These are phyloP conservation scores for Corylus avellana DNA, from an alignment of 306 rosid species.

Conservation along the genomic window DNA sequence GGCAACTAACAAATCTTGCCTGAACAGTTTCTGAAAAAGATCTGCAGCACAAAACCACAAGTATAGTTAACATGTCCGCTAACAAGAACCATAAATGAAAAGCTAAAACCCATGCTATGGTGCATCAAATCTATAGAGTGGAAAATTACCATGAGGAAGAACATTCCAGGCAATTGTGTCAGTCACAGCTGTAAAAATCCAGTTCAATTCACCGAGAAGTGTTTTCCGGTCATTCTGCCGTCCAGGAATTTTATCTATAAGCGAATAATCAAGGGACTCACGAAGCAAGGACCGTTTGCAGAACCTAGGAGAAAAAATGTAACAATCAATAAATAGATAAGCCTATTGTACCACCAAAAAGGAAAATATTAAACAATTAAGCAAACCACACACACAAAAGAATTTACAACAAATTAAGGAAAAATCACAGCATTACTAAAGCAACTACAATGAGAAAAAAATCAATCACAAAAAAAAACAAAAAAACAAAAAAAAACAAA, in stretches of 20 bases:
- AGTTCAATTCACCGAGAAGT: conserved; percentile 93
- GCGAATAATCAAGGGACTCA: conserved; percentile 73
- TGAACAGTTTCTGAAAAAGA: conserved; percentile 92
- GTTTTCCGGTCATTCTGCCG: conserved; percentile 96
- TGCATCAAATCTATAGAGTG: conserved; percentile 14
- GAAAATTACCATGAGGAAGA: conserved; percentile 84
- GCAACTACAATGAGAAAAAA: neutral
- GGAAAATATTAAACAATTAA: neutral
- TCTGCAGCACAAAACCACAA: conserved; percentile 52
- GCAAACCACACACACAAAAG: neutral
- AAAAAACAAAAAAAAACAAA: too few relatives aligned
- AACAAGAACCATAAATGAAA: conserved; percentile 21
- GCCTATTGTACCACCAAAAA: neutral
- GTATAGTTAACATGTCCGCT: conserved; percentile 22
- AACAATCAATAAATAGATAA: conserved; percentile 9
- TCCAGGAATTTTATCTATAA: conserved; percentile 93
- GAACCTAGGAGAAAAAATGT: conserved; percentile 62
- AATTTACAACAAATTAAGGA: too few relatives aligned
- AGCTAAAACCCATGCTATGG: neutral
- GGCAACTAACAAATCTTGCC: conserved; percentile 96
- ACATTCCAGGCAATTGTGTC: conserved; percentile 99
- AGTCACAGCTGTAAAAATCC: conserved; percentile 99
- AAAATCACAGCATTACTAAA: neutral
- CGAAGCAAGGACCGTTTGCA: conserved; percentile 83
- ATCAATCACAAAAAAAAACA: neutral